A percentile compares a stretch with the other conserved stretches of the same genome.
Evolutionary conservation across 1,284 basidiomycete genomes (phyloP).

Genomic region (Trametes polyzona): DNA sequence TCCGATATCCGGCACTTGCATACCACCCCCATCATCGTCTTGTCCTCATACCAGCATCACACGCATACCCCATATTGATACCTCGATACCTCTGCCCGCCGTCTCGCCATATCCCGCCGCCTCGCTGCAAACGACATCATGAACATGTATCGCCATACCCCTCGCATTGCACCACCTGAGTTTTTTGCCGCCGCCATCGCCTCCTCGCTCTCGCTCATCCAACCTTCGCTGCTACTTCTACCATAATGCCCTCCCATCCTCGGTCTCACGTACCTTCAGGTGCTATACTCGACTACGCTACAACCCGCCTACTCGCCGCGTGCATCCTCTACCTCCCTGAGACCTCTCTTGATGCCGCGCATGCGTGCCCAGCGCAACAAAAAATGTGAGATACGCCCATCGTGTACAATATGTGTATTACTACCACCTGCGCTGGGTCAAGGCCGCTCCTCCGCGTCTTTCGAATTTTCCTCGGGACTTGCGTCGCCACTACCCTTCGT

Average conservation of each 20-base stretch:
- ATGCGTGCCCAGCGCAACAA: conserved; percentile 4
- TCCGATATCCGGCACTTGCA: conserved; percentile 8
- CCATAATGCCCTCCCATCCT: conserved; percentile 11
- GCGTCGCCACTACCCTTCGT: conserved; percentile 1
- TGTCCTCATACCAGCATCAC: conserved; percentile 11
- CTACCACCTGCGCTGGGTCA: conserved; percentile 15
- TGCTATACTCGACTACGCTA: conserved; percentile 24
- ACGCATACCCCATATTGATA: conserved; percentile 27
- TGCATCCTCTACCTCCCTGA: neutral
- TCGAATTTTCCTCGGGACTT: neutral
- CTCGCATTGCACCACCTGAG: conserved; percentile 9
- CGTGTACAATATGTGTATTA: conserved; percentile 25
- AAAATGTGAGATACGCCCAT: conserved; percentile 22
- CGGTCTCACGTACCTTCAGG: conserved; percentile 15
- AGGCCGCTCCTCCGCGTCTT: conserved; percentile 9
- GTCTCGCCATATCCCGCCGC: conserved; percentile 22
- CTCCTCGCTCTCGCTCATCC: conserved; percentile 20
- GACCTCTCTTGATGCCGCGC: neutral
- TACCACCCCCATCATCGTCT: neutral
- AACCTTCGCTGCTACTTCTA: conserved; percentile 11
- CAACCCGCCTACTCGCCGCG: conserved; percentile 19
- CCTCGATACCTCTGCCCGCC: conserved; percentile 25
- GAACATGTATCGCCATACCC: conserved; percentile 2
- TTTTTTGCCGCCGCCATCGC: conserved; percentile 22
- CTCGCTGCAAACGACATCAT: conserved; percentile 2